Evolutionary conservation across 2,329 filamentous ascomycete species (phyloP).

Genomic region (Fusarium guadeloupense): DNA sequence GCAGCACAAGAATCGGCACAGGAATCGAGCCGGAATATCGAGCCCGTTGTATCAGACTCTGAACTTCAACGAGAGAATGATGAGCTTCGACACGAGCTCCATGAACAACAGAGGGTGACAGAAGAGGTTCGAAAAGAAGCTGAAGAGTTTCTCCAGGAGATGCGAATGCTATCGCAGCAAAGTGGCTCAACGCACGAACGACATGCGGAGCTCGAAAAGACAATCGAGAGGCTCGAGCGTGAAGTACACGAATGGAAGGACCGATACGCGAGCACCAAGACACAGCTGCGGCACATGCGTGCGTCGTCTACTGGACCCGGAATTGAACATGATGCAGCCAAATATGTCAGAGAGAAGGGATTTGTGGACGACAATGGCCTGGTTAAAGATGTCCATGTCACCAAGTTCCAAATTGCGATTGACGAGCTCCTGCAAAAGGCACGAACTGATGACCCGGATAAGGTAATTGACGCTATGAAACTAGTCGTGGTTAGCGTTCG

Average conservation of each 20-base stretch:
- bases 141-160: conserved; percentile 84
- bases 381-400: conserved; percentile 91
- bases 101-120: conserved; percentile 82
- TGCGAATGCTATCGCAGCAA: conserved; percentile 84
- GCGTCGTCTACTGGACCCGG: conserved; percentile 80
- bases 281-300: conserved; percentile 83
- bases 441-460: conserved; percentile 75
- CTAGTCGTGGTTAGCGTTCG: conserved; percentile 83
- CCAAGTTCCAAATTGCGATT: conserved; percentile 92
- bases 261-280: conserved; percentile 87
- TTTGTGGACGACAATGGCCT: conserved; percentile 78
- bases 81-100: conserved; percentile 69
- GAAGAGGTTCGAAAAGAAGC: conserved; percentile 89
- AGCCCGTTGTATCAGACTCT: conserved; percentile 52
- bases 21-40: conserved; percentile 19
- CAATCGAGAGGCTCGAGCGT: conserved; percentile 78
- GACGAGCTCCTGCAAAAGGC: conserved; percentile 87
- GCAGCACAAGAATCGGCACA: conserved; percentile 53
- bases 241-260: conserved; percentile 92
- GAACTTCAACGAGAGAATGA: conserved; percentile 75
- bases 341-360: conserved; percentile 70
- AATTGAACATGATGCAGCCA: conserved; percentile 74
- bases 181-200: conserved; percentile 81
- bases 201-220: conserved; percentile 79
- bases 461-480: conserved; percentile 87